Base-by-base conservation (phyloP, 768 basidiomycete genomes). In the Suillus luteus region DNA sequence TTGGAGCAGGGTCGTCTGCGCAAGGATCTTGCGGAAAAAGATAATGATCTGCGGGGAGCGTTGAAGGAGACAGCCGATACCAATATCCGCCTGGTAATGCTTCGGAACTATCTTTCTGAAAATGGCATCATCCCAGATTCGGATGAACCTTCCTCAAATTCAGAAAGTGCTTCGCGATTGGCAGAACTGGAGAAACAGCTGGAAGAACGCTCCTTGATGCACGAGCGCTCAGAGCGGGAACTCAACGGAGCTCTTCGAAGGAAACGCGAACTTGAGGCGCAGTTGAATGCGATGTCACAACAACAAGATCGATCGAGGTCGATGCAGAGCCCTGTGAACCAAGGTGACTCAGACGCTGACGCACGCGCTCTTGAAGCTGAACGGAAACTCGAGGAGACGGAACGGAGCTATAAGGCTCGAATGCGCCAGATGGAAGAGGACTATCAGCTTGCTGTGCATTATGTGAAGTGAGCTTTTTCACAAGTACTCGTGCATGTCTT, bases 381-480 rank as follows among this genome's bases (percentile, higher is more conserved):
- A 74, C 85, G 83, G 62, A 91, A 87, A 73, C 82, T 93, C 64
- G 88, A 88, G 59, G 92, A 93, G 73, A 86, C 87, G 35, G 93
- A 95, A 73, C 82, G 84, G 64, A 83, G 80, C 66, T 92, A 94
- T 76, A 91, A 91, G 76, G 81, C 85, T 27, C 86, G 91, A 62
- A 84, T 96, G 78, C 86, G 88, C 69, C 92, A 95, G 73, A 86
- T 99, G 77, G 96, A 99, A 77, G 87, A 92, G 55, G 96, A 98
- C 71, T 99, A 99, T 76, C 92, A 95, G 71, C 86, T 96, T 59
- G 96, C 97, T 15, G 96, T 99, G 62, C 92, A 95, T 73, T 98
- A 97, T 77, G 95, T 98, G 69, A 99, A 98, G 93, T 93, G 75
- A 80, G 89, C 77, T 64, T 61, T 43, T 62, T 66, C 66, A 78